Evolutionary conservation across 805 yeast genomes (phyloP), one percentile per base, ranked within the genome.

Genomic region (Myxozyma nipponensis): DNA sequence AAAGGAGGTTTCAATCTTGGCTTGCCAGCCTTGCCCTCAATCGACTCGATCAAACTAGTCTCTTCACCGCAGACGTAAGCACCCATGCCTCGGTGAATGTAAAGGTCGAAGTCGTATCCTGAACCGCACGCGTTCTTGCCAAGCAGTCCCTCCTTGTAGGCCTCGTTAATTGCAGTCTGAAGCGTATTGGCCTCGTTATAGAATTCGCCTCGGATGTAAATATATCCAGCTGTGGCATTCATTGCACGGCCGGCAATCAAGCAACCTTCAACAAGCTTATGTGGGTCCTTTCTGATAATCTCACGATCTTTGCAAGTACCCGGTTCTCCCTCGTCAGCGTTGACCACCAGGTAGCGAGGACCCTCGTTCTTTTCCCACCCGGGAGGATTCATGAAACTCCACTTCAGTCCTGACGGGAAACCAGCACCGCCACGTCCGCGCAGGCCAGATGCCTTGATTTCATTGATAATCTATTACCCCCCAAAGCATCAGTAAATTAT

Each of bases 341-440:
- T 87, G 63, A 87, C 88, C 43, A 87, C 95, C 61, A 87, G 76
- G 40, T 60, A 60, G 64, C 95, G 78, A 54, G 95, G 93, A n/a
- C 95, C 95, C 15, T 71, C 72, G 70, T 86, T 86, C 66, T 86
- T 87, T 56, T 86, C 95, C 95, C 95, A 86, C 52, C 93, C 93
- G 48, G 95, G 95, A 41, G 95, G 95, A 71, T 87, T 87, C 95
- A 86, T 86, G 67, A 86, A 86, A 22, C 93, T 84, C 95, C 95
- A 86, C 70, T 86, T 86, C 64, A 86, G 77, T 28, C 95, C 95
- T 22, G 89, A 80, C 47, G 95, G 95, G 76, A 86, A 86, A 17
- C 95, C 95, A 41, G 95, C 95, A 64, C 95, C 95, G 52, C 95
- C 95, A 70, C 95, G 81, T 52, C 95, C 95, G 67, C 95, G 79